phyloP scores from a whole-genome alignment of 805 yeast genomes.

The Lachancea cidri region DNA sequence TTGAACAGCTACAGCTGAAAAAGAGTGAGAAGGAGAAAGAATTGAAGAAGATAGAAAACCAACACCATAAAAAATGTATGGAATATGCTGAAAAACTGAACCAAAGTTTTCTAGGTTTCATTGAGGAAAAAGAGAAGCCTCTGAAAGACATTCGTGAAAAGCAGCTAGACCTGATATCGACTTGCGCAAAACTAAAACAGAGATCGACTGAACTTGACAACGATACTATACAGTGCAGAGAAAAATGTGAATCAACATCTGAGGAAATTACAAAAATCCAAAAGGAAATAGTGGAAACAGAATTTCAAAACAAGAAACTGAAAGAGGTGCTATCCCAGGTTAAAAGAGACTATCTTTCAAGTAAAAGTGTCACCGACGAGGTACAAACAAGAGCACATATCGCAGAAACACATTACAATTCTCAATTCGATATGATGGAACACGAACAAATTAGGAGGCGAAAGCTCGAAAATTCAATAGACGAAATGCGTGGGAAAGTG shows the following conservation, averaged over 20 bases:
- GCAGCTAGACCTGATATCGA: conserved; percentile 13
- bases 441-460: conserved; percentile 37
- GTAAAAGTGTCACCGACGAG: conserved; percentile 18
- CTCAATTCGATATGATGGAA: conserved; percentile 27
- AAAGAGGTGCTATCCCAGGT: conserved; percentile 21
- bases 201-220: conserved; percentile 16
- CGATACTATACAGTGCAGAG: conserved; percentile 20
- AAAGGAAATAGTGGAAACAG: conserved; percentile 1
- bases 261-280: conserved; percentile 13
- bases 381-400: conserved; percentile 21
- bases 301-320: conserved; percentile 16
- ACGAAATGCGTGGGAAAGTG: conserved; percentile 33
- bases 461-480: conserved; percentile 46
- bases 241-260: conserved; percentile 11
- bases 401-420: conserved; percentile 20
- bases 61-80: conserved; percentile 12
- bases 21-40: conserved; percentile 16
- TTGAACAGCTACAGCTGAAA: conserved; percentile 24
- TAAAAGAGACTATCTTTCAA: conserved; percentile 16
- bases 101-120: conserved; percentile 21
- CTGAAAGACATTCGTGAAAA: conserved; percentile 19
- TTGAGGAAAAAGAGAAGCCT: conserved; percentile 18
- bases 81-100: conserved; percentile 13
- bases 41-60: conserved; percentile 10
- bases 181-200: conserved; percentile 10